Conservation (phyloP, 2,329 filamentous ascomycete species). For the Allantophomopsis lycopodina region DNA sequence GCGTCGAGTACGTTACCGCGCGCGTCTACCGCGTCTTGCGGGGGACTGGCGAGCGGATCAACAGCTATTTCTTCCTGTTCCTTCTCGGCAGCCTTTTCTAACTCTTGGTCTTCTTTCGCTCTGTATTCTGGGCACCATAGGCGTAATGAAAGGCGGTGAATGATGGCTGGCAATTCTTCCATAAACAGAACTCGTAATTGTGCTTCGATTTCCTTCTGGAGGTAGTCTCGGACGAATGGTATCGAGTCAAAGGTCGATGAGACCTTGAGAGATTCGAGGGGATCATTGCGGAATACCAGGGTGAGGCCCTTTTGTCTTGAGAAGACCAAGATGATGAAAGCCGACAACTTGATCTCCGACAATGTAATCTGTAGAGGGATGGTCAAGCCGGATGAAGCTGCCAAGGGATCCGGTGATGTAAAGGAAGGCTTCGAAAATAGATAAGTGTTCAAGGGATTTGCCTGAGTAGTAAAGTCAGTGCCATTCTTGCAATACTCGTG, state of each 20-base stretch:
- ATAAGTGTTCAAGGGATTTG: slow-evolving; percentile 94
- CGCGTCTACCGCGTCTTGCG: slow-evolving; percentile 69
- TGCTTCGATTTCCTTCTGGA: slow-evolving; percentile 90
- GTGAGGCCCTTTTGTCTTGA: slow-evolving; percentile 95
- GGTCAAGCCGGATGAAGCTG: slow-evolving; percentile 81
- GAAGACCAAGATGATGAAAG: slow-evolving; percentile 95
- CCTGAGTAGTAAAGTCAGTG: slow-evolving; percentile 28
- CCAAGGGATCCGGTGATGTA: slow-evolving; percentile 82
- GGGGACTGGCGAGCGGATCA: slow-evolving; percentile 71
- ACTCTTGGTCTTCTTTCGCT: slow-evolving; percentile 45
- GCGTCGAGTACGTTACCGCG: slow-evolving; percentile 66
- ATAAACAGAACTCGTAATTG: slow-evolving; percentile 91
- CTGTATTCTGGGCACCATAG: slow-evolving; percentile 83
- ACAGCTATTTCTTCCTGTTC: slow-evolving; percentile 37
- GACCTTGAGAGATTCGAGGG: slow-evolving; percentile 92
- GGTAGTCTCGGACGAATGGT: slow-evolving; percentile 91
- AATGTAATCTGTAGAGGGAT: slow-evolving; percentile 96
- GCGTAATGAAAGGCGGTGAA: slow-evolving; percentile 79
- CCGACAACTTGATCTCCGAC: slow-evolving; percentile 88
- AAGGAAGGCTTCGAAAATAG: slow-evolving; percentile 83
- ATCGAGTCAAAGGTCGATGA: slow-evolving; percentile 99
- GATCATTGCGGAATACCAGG: slow-evolving; percentile 94
- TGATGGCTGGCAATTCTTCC: slow-evolving; percentile 94
- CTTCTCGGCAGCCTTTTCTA: slow-evolving; percentile 31
- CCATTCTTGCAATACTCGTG: no score